phyloP scores from a whole-genome alignment of 1,284 basidiomycete genomes.

The Irpex lacteus region DNA sequence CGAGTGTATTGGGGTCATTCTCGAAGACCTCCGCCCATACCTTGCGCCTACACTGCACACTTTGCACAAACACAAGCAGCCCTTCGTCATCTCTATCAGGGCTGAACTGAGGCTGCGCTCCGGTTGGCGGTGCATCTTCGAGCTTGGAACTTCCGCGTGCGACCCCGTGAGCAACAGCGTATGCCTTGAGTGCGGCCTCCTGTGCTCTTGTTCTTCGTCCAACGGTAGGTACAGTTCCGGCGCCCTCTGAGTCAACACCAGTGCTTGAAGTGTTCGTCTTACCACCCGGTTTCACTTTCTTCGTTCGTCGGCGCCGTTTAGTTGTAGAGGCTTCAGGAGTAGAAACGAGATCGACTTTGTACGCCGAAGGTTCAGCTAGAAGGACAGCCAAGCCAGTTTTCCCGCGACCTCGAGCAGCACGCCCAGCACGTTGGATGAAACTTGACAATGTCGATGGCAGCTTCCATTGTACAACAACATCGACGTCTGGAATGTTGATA shows the following conservation, averaged over 20 bases:
- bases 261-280: background rate
- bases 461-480: constrained; percentile 25
- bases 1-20: background rate
- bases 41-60: constrained; percentile 13
- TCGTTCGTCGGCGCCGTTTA: background rate
- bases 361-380: constrained; percentile 20
- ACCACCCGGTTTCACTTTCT: background rate
- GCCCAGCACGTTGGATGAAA: constrained; percentile 24
- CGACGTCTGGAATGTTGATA: constrained; percentile 24
- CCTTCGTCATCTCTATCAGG: constrained; percentile 14
- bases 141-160: constrained; percentile 2
- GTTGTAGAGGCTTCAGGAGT: background rate
- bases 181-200: constrained; percentile 6
- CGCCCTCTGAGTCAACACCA: too few species aligned
- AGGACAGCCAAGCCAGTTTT: constrained; percentile 20
- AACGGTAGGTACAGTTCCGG: background rate
- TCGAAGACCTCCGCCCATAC: constrained; percentile 15
- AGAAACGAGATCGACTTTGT: background rate
- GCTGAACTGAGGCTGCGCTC: constrained; percentile 2
- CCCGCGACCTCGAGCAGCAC: constrained; percentile 18
- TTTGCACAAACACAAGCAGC: constrained; percentile 17
- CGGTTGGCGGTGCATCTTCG: background rate
- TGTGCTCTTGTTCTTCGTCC: background rate
- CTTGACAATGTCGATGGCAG: constrained; percentile 20
- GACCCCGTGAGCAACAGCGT: constrained; percentile 14